A percentile compares a stretch with the other conserved stretches of the same genome.
These are phyloP conservation scores for Eucalyptus fibrosa DNA, from an alignment of 345 rosid genomes.

Conservation along the genomic window DNA sequence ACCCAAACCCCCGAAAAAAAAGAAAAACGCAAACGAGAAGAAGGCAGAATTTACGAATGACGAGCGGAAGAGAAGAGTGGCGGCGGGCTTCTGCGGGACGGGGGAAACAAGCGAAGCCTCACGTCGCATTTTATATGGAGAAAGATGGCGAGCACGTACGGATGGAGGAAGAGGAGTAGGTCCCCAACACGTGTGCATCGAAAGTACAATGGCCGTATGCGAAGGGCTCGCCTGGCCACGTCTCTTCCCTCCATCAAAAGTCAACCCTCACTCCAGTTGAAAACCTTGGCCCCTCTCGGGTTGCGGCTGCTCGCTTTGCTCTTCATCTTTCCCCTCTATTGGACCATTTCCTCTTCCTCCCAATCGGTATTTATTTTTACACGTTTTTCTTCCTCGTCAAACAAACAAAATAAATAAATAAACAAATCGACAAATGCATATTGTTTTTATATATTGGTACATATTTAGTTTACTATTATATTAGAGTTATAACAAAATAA, in stretches of 20 bases:
- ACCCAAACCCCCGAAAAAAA: neutral
- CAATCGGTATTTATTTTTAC: neutral
- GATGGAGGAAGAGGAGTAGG: neutral
- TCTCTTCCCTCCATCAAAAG: neutral
- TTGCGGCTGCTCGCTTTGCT: neutral
- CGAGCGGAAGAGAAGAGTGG: neutral
- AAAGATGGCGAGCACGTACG: neutral
- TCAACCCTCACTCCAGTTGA: neutral
- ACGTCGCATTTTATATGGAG: neutral
- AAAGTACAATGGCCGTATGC: conserved; percentile 8
- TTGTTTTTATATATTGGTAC: neutral
- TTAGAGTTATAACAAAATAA: neutral
- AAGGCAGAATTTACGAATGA: neutral
- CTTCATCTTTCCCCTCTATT: neutral
- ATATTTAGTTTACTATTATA: neutral
- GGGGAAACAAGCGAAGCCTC: neutral
- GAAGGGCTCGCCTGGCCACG: conserved; percentile 1
- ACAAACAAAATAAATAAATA: neutral
- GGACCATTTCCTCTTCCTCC: neutral
- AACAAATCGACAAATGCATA: neutral
- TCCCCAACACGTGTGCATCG: neutral
- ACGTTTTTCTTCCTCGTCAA: neutral
- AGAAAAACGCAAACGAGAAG: neutral
- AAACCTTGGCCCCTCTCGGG: neutral
- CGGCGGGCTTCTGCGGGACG: neutral